These are phyloP conservation scores for Fusarium begoniae DNA, from an alignment of 2,329 filamentous ascomycete genomes.

Conservation along the genomic window DNA sequence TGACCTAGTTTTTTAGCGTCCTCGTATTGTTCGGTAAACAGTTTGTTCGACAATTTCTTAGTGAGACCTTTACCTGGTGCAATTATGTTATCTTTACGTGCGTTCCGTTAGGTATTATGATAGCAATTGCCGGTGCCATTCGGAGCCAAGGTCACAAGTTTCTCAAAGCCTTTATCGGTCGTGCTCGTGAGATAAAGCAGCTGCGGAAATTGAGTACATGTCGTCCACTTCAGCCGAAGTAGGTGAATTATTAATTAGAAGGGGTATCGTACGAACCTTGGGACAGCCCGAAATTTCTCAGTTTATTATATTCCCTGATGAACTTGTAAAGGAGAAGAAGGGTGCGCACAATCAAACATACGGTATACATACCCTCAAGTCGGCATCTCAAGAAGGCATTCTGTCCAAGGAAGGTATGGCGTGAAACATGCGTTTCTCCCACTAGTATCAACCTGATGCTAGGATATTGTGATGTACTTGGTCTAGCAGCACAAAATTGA, in stretches of 20 bases:
- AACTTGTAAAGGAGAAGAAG: neutral
- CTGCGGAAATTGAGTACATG: neutral
- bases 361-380: neutral
- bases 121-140: neutral
- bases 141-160: rapidly evolving
- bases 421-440: neutral
- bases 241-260: neutral
- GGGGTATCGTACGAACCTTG: neutral
- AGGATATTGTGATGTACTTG: neutral
- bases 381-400: neutral
- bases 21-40: neutral
- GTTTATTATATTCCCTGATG: neutral
- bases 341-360: neutral
- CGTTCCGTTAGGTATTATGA: neutral
- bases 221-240: neutral
- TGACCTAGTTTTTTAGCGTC: neutral
- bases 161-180: neutral
- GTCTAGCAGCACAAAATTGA: neutral
- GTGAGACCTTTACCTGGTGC: neutral
- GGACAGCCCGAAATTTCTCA: neutral
- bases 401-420: neutral
- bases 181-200: neutral
- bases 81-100: neutral
- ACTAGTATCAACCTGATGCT: no score
- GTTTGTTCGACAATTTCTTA: neutral